Evolutionary conservation across 441 rosid genomes (phyloP).

Genomic region (Manihot esculenta): DNA sequence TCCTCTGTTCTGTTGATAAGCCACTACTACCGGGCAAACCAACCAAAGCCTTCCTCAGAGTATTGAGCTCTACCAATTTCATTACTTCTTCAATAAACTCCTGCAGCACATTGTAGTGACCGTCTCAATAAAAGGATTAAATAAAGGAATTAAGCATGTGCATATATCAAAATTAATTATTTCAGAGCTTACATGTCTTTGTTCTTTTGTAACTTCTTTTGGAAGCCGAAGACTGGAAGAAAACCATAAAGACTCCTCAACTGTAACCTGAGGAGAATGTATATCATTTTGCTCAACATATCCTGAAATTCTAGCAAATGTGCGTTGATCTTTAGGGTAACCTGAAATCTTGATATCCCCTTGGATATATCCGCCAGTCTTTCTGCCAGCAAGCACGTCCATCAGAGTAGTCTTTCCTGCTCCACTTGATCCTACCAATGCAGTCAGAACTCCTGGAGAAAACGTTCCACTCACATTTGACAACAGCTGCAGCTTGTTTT

Average conservation of each 20-base stretch:
- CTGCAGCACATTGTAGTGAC: slow-evolving; percentile 36
- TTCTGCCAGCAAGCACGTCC: slow-evolving; percentile 98
- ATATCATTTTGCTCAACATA: slow-evolving; percentile 96
- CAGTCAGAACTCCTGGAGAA: slow-evolving; percentile 92
- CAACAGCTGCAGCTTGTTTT: slow-evolving; percentile 67
- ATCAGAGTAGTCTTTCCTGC: slow-evolving; percentile 96
- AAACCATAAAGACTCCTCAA: slow-evolving; percentile 90
- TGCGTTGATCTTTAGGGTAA: slow-evolving; percentile 65
- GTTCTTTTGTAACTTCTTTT: slow-evolving; percentile 65
- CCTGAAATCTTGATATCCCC: slow-evolving; percentile 90
- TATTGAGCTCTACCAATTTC: slow-evolving; percentile 85
- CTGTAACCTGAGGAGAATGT: slow-evolving; percentile 96
- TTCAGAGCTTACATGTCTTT: slow-evolving; percentile 49
- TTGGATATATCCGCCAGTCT: slow-evolving; percentile 90
- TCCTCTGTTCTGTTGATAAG: slow-evolving; percentile 92
- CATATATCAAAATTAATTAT: background rate
- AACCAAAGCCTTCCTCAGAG: slow-evolving; percentile 67
- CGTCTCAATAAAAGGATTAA: slow-evolving; percentile 11
- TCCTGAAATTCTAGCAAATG: slow-evolving; percentile 92
- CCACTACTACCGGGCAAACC: slow-evolving; percentile 87
- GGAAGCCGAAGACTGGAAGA: slow-evolving; percentile 86
- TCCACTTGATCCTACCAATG: slow-evolving; percentile 95
- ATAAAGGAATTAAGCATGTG: background rate
- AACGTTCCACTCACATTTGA: slow-evolving; percentile 84
- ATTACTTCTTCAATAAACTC: slow-evolving; percentile 96